Conservation (phyloP, 2,329 filamentous ascomycete species). For the Neophaeococcomyces mojaviensis region DNA sequence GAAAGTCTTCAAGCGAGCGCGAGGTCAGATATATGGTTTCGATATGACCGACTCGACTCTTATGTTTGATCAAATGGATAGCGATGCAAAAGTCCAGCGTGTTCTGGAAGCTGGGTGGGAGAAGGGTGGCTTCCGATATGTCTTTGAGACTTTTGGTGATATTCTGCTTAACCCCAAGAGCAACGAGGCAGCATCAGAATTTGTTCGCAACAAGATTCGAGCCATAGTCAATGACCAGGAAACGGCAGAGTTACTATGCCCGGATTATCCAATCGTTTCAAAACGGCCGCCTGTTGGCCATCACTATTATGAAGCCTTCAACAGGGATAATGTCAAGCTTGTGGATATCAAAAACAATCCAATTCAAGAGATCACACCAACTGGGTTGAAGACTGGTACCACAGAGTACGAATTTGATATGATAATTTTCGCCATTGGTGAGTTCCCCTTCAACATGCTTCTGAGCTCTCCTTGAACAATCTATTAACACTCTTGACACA, state of each 20-base stretch:
- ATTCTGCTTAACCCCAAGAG: slow-evolving; percentile 38
- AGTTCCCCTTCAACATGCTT: too few relatives aligned
- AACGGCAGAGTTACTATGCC: slow-evolving; percentile 48
- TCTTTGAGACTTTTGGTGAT: slow-evolving; percentile 47
- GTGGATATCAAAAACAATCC: slow-evolving; percentile 37
- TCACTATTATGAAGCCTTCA: slow-evolving; percentile 44
- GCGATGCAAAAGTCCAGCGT: too few relatives aligned
- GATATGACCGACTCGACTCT: slow-evolving; percentile 7
- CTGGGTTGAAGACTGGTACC: slow-evolving; percentile 35
- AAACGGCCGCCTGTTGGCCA: slow-evolving; percentile 45
- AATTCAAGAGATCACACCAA: slow-evolving; percentile 33
- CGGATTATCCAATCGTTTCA: slow-evolving; percentile 48
- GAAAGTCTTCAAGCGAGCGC: slow-evolving; percentile 40
- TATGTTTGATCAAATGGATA: too few relatives aligned
- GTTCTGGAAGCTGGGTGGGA: too few relatives aligned
- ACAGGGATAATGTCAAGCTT: slow-evolving; percentile 40
- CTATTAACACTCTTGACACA: too few relatives aligned
- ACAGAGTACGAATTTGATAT: slow-evolving; percentile 30
- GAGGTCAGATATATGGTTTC: slow-evolving; percentile 23
- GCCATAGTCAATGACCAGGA: slow-evolving; percentile 44
- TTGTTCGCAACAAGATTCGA: slow-evolving; percentile 48
- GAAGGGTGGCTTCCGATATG: slow-evolving; percentile 43
- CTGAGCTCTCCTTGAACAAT: too few relatives aligned
- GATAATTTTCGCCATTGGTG: slow-evolving; percentile 36
- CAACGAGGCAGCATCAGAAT: slow-evolving; percentile 47